phyloP scores from a whole-genome alignment of 345 rosid genomes.

The Salix dunnii region DNA sequence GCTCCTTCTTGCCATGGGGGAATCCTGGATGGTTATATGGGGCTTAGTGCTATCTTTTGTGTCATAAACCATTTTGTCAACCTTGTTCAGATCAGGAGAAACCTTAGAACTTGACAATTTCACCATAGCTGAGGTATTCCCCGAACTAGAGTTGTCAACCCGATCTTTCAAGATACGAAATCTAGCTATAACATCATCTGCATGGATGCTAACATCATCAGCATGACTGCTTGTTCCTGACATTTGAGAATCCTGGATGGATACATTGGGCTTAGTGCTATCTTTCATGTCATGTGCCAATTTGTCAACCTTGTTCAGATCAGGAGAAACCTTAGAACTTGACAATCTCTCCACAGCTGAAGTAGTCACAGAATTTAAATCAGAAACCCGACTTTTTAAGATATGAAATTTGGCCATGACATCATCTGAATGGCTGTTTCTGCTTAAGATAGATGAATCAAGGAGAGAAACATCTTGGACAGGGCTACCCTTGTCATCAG shows the following conservation, averaged over 20 bases:
- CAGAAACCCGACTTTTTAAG: slow-evolving; percentile 30
- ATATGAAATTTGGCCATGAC: slow-evolving; percentile 47
- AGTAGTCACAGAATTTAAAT: slow-evolving; percentile 12
- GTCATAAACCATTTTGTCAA: neutral
- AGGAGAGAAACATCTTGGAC: slow-evolving; percentile 10
- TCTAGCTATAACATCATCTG: slow-evolving; percentile 43
- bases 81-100: neutral
- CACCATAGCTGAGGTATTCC: slow-evolving; percentile 11
- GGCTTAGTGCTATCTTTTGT: neutral
- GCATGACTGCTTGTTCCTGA: slow-evolving; percentile 6
- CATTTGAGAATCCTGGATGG: slow-evolving; percentile 20
- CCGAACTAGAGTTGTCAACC: slow-evolving; percentile 14
- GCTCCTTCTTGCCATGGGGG: slow-evolving; percentile 17
- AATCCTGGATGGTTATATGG: slow-evolving; percentile 22
- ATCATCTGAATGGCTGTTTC: slow-evolving; percentile 34
- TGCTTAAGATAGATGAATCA: slow-evolving; percentile 15
- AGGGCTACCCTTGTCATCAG: slow-evolving; percentile 6
- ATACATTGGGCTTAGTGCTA: slow-evolving; percentile 5
- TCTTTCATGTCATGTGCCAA: neutral
- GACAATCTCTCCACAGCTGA: slow-evolving; percentile 10
- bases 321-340: slow-evolving; percentile 12
- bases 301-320: neutral
- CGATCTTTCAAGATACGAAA: slow-evolving; percentile 42
- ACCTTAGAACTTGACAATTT: slow-evolving; percentile 13
- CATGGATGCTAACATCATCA: slow-evolving; percentile 19